Conservation (phyloP, 73 alveolate genomes). For the Tetrahymena malaccensis region DNA sequence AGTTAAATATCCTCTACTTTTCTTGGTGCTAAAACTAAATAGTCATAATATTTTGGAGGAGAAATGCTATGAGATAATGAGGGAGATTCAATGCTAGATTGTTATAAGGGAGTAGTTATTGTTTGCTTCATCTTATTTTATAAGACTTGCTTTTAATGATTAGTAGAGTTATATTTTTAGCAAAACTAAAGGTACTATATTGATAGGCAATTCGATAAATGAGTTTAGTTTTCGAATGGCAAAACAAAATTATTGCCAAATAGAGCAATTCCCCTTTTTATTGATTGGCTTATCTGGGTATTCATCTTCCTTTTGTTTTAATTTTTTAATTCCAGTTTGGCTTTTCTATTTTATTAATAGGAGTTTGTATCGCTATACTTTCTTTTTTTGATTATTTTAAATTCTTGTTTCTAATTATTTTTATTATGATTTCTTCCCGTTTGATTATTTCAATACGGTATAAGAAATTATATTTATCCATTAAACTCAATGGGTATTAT, state of each 20-base stretch:
- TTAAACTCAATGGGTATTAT: background rate
- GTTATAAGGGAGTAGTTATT: background rate
- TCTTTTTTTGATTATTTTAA: background rate
- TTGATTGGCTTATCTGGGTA: background rate
- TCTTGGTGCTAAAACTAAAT: background rate
- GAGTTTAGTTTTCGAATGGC: background rate
- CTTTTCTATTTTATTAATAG: background rate
- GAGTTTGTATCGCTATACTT: background rate
- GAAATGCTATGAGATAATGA: background rate
- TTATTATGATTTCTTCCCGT: background rate
- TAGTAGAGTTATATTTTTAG: background rate
- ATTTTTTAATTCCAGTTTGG: background rate
- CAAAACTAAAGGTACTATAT: background rate
- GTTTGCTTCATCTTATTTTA: background rate
- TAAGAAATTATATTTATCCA: background rate
- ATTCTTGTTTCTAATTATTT: background rate
- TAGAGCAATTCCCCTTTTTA: background rate
- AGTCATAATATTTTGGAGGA: background rate
- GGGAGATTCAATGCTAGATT: background rate
- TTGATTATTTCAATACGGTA: background rate
- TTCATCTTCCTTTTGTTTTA: background rate
- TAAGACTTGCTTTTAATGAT: background rate
- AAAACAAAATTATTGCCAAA: background rate
- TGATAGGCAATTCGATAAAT: background rate
- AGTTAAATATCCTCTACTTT: background rate